A percentile compares a stretch with the other conserved stretches of the same genome.
Conservation (phyloP, 306 rosid species). For the Argentina anserina region DNA sequence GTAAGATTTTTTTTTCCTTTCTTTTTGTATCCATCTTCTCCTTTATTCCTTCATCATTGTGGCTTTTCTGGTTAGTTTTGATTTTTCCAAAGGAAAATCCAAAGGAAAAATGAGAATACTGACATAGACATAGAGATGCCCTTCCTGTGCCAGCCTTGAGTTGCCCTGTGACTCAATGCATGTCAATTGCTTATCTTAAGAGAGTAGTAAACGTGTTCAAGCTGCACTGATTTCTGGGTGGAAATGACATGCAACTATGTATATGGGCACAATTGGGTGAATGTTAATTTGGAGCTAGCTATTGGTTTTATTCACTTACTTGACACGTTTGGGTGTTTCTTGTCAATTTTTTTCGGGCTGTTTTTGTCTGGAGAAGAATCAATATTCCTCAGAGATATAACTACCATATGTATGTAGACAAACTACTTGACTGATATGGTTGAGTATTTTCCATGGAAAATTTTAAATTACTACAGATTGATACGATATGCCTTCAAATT, state of each 20-base stretch:
- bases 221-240: not conserved
- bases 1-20: slow-evolving; percentile 11
- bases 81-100: slow-evolving; percentile 12
- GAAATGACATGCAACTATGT: not conserved
- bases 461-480: not conserved
- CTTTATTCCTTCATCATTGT: slow-evolving; percentile 23
- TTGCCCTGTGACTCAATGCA: not conserved
- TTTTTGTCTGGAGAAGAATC: not conserved
- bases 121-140: not conserved
- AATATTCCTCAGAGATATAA: not conserved
- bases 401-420: not conserved
- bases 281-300: not conserved
- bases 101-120: not conserved
- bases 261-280: not conserved
- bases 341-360: not conserved
- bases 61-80: slow-evolving; percentile 1
- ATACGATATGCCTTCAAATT: not conserved
- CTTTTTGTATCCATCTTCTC: slow-evolving; percentile 22
- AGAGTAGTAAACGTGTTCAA: not conserved
- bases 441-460: not conserved
- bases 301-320: not conserved
- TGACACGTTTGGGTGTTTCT: not conserved
- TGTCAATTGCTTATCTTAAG: not conserved
- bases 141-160: not conserved
- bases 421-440: not conserved